Base-by-base conservation (phyloP, 108 stramenopile genomes). In the Aurantiochytrium sp. region DNA sequence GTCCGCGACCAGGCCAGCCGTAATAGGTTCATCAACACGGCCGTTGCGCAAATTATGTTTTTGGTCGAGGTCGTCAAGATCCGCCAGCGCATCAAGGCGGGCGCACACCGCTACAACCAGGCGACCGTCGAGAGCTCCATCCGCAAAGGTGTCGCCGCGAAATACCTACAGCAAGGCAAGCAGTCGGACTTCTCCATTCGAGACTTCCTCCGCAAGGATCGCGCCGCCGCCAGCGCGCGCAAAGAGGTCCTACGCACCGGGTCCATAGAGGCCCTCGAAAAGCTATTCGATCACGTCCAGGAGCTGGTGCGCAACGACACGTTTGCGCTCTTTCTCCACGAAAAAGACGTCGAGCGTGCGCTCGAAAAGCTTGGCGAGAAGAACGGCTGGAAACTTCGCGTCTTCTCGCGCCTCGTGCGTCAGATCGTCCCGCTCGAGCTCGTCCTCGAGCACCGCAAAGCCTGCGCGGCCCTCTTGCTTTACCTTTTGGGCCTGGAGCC, bases 1-100 rank as follows among this genome's bases (percentile, higher is more conserved):
- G n/a, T n/a, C n/a, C n/a, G n/a, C n/a, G n/a, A n/a, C n/a, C n/a
- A n/a, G n/a, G n/a, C n/a, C n/a, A n/a, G n/a, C n/a, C n/a, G n/a
- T n/a, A n/a, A n/a, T n/a, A 41, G 32, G 45, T 81, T 30, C 45
- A 30, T 48, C 73, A 81, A 81, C 45, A 48, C 73, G 36, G 42
- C 73, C 6, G 73, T 81, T 6, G 73, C 73, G 73, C 42, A 81
- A 81, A 48, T 81, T 12, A 81, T 81, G 73, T 81, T 81, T 30
- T n/a, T 81, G 12, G 73, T 48, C 24, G 73, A 81, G 45, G 73
- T 81, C 45, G 73, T 81, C 42, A 81, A 81, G 45, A 48, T 81
- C 24, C 73, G 73, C 19, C 73, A 81, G 45, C 73, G 39, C 27
- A 81, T 81, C 17, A 81, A 81, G 39, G 17, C 73, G 6, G 59